A percentile compares a stretch with the other conserved stretches of the same genome.
Conservation (phyloP, 2,329 filamentous ascomycete species). For the Cercospora berteroae region DNA sequence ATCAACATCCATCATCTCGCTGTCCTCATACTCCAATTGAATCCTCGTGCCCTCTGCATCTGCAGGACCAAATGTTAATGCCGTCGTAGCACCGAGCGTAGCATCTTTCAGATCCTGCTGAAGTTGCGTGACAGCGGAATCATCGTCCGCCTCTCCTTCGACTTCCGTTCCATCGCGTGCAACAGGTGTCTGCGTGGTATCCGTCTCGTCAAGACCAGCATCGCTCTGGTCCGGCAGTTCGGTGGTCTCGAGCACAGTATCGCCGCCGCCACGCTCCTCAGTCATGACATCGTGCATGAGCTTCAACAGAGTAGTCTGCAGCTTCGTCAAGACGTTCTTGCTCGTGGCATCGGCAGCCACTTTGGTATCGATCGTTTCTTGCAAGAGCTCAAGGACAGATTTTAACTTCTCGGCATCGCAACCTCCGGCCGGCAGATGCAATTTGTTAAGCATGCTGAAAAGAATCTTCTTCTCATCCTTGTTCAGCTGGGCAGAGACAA, state of each 20-base stretch:
- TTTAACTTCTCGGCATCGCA: constrained; percentile 36
- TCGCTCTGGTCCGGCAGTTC: constrained; percentile 22
- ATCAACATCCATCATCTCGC: constrained; percentile 29
- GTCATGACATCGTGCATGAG: constrained; percentile 48
- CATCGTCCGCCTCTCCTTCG: constrained; percentile 23
- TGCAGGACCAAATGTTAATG: constrained; percentile 32
- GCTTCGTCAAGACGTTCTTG: constrained; percentile 55
- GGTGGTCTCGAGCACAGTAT: constrained; percentile 33
- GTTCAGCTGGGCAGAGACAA: constrained; percentile 60
- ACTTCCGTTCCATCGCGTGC: constrained; percentile 13
- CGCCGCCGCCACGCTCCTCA: constrained; percentile 35
- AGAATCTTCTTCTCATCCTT: constrained; percentile 85
- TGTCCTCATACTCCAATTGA: constrained; percentile 30
- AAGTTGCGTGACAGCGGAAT: constrained; percentile 29
- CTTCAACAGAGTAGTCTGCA: constrained; percentile 53
- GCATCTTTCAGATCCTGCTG: constrained; percentile 31
- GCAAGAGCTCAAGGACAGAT: constrained; percentile 47
- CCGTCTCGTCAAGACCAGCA: constrained; percentile 16
- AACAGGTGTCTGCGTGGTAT: constrained; percentile 13
- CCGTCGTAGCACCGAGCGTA: constrained; percentile 26
- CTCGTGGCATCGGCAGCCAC: constrained; percentile 53
- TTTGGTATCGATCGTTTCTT: constrained; percentile 49
- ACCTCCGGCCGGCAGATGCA: constrained; percentile 65
- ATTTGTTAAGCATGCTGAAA: constrained; percentile 74
- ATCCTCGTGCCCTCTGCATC: constrained; percentile 40